phyloP scores from a whole-genome alignment of 148 eudicot genomes.

The Amaranthus palmeri region DNA sequence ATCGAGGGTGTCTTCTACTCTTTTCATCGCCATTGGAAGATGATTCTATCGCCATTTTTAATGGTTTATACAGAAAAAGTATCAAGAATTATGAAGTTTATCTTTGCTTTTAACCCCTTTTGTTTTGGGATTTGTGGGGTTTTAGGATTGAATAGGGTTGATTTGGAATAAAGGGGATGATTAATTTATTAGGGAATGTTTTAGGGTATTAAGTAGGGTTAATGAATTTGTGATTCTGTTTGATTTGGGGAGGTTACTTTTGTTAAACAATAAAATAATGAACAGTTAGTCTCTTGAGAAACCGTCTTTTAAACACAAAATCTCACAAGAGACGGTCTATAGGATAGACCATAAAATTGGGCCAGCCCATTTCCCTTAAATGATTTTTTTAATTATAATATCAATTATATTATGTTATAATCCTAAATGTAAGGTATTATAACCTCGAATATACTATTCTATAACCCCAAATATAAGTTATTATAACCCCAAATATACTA shows the following conservation, averaged over 20 bases:
- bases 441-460: too few relatives aligned
- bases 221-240: not conserved
- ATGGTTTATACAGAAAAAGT: not conserved
- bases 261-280: not conserved
- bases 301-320: too few relatives aligned
- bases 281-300: too few relatives aligned
- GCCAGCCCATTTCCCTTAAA: too few relatives aligned
- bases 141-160: not conserved
- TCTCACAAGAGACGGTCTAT: too few relatives aligned
- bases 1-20: slow-evolving; percentile 31
- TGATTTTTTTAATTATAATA: too few relatives aligned
- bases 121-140: not conserved
- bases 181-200: not conserved
- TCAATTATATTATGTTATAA: too few relatives aligned
- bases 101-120: not conserved
- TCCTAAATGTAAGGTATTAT: too few relatives aligned
- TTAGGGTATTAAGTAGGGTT: not conserved
- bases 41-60: slow-evolving; percentile 9
- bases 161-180: not conserved
- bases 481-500: too few relatives aligned
- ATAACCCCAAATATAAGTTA: too few relatives aligned
- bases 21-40: slow-evolving; percentile 21
- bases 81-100: not conserved
- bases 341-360: too few relatives aligned
- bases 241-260: not conserved